Evolutionary conservation across 2,329 filamentous ascomycete genomes (phyloP).

Genomic region (Neofusicoccum umdonicola): DNA sequence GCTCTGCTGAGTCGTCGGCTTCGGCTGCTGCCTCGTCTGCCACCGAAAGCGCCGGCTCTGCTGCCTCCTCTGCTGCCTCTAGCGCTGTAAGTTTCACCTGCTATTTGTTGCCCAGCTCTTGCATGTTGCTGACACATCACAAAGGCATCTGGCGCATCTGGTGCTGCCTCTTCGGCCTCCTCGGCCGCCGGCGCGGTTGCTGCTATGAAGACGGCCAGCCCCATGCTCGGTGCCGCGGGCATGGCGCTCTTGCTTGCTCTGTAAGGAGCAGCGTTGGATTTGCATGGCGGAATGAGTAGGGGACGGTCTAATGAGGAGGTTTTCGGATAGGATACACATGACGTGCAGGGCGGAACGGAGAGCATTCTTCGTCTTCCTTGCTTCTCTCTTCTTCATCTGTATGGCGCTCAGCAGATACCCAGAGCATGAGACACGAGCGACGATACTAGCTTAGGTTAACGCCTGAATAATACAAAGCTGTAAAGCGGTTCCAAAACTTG

Average conservation of each 20-base stretch:
- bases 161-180: constrained; percentile 17
- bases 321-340: not conserved
- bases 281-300: not conserved
- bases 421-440: constrained; percentile 5
- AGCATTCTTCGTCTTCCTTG: not conserved
- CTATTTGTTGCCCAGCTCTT: not conserved
- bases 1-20: not conserved
- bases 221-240: constrained; percentile 36
- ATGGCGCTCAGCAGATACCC: not conserved
- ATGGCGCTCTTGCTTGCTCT: constrained; percentile 37
- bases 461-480: constrained; percentile 1
- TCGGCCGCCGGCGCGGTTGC: constrained; percentile 24
- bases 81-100: constrained; percentile 9
- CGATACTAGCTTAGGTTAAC: not conserved
- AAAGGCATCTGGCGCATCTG: constrained; percentile 21
- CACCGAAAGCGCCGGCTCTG: not conserved
- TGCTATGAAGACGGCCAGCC: constrained; percentile 35
- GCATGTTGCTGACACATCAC: not conserved
- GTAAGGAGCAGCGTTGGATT: constrained; percentile 24
- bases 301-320: not conserved
- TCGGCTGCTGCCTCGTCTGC: constrained; percentile 15
- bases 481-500: not conserved
- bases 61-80: constrained; percentile 18
- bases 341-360: not conserved
- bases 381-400: constrained; percentile 1